Conservation (phyloP, 345 rosid genomes). For the Microcos paniculata region DNA sequence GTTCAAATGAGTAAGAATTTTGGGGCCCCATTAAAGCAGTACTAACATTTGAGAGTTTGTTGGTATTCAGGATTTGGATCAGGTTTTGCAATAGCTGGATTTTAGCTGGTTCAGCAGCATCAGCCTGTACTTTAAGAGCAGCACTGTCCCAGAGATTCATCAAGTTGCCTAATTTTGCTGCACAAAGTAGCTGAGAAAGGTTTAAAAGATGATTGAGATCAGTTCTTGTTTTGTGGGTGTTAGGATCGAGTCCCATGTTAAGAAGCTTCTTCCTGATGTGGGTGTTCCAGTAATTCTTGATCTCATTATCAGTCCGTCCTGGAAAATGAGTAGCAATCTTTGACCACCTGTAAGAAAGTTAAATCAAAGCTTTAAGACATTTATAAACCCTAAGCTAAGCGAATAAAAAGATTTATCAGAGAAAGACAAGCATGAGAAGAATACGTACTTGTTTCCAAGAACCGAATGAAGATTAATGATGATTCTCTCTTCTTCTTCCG, state of each 20-base stretch:
- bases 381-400: neutral
- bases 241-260: constrained; percentile 75
- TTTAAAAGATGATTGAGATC: constrained; percentile 38
- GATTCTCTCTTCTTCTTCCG: constrained; percentile 67
- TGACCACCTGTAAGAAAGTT: constrained; percentile 58
- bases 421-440: neutral
- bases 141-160: constrained; percentile 17
- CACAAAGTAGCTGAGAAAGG: constrained; percentile 41
- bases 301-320: constrained; percentile 80
- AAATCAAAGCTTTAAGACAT: neutral
- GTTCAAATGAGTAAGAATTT: constrained; percentile 17
- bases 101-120: constrained; percentile 43
- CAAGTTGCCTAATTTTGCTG: constrained; percentile 11
- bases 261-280: constrained; percentile 72
- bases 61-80: constrained; percentile 38
- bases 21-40: too few species aligned
- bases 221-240: constrained; percentile 66
- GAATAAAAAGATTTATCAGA: neutral
- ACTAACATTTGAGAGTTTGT: constrained; percentile 23
- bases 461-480: constrained; percentile 62
- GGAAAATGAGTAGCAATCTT: constrained; percentile 72
- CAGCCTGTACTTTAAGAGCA: constrained; percentile 30
- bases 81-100: constrained; percentile 48
- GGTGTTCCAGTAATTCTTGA: constrained; percentile 86
- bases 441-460: constrained; percentile 70